Evolutionary conservation across 306 rosid genomes (phyloP), one percentile per base, ranked within the genome.

Genomic region (Canavalia gladiata): DNA sequence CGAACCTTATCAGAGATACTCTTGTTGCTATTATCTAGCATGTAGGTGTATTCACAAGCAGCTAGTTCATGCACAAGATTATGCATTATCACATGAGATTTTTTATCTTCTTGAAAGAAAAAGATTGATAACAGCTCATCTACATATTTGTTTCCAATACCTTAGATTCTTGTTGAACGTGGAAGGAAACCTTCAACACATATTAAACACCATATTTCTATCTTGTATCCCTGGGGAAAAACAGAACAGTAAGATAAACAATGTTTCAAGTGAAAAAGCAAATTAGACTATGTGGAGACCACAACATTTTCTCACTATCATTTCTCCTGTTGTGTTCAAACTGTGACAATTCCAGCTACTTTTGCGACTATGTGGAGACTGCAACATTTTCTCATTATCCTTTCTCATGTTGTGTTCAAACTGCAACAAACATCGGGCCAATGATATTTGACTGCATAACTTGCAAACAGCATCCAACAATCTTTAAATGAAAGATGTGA

Each of bases 301-400:
- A 43, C 76, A 78, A 65, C 93, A 87, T 77, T 74, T 87, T 3
- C n/a, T 54, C 31, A 83, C 78, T 45, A 84, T 78, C 41, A 83
- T 71, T 35, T 39, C 34, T 13, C 93, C 91, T n/a, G 84, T 77
- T 49, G 68, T 35, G 47, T 78, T 72, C 72, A 76, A 5, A 69
- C 47, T 11, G 2, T 49, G 39, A 58, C 39, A 43, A 52, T 79
- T 73, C 88, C 91, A 10, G 87, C 8, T 62, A 80, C 31, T 74
- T 89, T 87, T 47, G 77, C 83, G 2, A 89, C 92, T 34, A 86
- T 35, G 43, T 90, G 93, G 74, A 87, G 80, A 28, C 93, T 91
- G 43, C 76, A 78, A 65, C 93, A 87, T 77, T 74, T 87, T 3
- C n/a, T 54, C 31, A 83, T 75, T 45, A 84, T 78, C 41, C 85